Evolutionary conservation across 1,284 basidiomycete genomes (phyloP).

Genomic region (Ceratobasidium sp.): DNA sequence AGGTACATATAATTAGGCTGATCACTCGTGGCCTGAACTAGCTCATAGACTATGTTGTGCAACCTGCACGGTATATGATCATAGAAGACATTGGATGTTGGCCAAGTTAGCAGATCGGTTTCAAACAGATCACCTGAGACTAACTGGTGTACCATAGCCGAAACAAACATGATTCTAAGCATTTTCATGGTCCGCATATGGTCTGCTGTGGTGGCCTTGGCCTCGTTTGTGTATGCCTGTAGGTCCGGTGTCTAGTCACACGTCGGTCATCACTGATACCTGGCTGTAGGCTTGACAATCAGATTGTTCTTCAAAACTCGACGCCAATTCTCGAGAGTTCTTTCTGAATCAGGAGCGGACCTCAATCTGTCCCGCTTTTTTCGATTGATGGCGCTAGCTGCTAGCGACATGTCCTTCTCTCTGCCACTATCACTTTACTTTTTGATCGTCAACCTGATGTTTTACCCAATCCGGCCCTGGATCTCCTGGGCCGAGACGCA

Average conservation of each 20-base stretch:
- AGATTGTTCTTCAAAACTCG: slow-evolving; percentile 31
- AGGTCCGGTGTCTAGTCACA: not conserved
- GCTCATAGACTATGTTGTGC: slow-evolving; percentile 25
- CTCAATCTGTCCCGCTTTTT: slow-evolving; percentile 58
- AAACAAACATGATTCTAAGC: not conserved
- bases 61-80: slow-evolving; percentile 38
- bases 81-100: slow-evolving; percentile 40
- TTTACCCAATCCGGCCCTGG: slow-evolving; percentile 54
- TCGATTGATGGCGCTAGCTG: slow-evolving; percentile 67
- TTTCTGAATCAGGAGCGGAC: not conserved
- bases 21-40: not conserved
- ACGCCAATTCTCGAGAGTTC: slow-evolving; percentile 24
- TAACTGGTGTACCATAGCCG: not conserved
- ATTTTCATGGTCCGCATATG: slow-evolving; percentile 26
- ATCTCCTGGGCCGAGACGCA: slow-evolving; percentile 64
- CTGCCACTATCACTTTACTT: slow-evolving; percentile 57
- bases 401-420: slow-evolving; percentile 56
- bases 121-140: not conserved
- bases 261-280: not conserved
- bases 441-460: slow-evolving; percentile 51
- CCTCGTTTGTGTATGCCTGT: slow-evolving; percentile 38
- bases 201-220: slow-evolving; percentile 3
- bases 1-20: slow-evolving; percentile 45
- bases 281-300: slow-evolving; percentile 25
- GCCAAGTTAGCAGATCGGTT: not conserved